A percentile compares a stretch with the other conserved stretches of the same genome.
phyloP scores from a whole-genome alignment of 371 early-diverging fungal genomes.

The Mortierella sp. region DNA sequence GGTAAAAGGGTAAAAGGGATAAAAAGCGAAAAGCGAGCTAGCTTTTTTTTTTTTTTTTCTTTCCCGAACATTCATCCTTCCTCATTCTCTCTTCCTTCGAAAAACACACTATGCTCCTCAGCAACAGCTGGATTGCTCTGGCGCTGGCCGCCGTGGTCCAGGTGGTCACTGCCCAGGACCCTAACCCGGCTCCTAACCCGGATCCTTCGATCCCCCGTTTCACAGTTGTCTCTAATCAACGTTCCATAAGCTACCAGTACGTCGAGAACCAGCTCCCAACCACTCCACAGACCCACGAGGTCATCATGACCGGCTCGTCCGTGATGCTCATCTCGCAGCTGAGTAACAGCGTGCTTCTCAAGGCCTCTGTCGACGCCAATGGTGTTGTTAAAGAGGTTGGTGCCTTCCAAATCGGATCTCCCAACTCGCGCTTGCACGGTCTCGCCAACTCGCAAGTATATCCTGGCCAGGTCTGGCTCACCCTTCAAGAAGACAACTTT shows the following conservation, averaged over 20 bases:
- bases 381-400: conserved; percentile 2
- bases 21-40: too few relatives aligned
- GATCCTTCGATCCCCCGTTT: too few relatives aligned
- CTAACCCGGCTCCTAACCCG: too few relatives aligned
- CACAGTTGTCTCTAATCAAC: too few relatives aligned
- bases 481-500: conserved; percentile 24
- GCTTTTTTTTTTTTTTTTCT: too few relatives aligned
- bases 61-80: too few relatives aligned
- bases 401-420: conserved; percentile 16
- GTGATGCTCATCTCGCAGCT: conserved; percentile 34
- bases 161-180: too few relatives aligned
- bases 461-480: conserved; percentile 34
- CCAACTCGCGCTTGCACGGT: conserved; percentile 22
- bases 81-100: too few relatives aligned
- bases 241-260: too few relatives aligned
- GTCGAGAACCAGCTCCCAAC: conserved; percentile 30
- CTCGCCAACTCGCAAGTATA: conserved; percentile 10
- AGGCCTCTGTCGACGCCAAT: conserved; percentile 14
- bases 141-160: too few relatives aligned
- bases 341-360: conserved; percentile 36
- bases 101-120: not conserved
- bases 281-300: conserved; percentile 30
- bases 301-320: conserved; percentile 8
- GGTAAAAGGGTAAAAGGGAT: too few relatives aligned
- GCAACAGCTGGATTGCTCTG: too few relatives aligned